phyloP scores from a whole-genome alignment of 2,329 filamentous ascomycete genomes.

The Xylariales sp. region DNA sequence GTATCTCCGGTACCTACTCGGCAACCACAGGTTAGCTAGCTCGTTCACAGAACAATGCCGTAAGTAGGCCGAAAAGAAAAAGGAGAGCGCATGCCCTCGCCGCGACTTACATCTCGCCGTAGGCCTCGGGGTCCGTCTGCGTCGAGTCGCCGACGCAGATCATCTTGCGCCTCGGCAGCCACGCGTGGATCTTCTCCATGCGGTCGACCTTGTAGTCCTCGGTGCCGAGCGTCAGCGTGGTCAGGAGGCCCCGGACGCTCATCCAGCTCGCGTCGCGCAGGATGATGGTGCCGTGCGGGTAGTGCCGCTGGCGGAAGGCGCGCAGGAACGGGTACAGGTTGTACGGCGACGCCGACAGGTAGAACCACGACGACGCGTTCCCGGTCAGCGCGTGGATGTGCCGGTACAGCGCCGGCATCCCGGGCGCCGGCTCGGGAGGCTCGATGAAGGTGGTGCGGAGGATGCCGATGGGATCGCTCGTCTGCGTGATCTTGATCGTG shows the following conservation, averaged over 20 bases:
- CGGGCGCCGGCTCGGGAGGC: conserved; percentile 74
- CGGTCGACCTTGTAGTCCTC: conserved; percentile 87
- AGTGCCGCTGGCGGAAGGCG: conserved; percentile 76
- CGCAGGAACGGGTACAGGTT: conserved; percentile 91
- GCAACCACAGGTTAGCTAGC: conserved; percentile 21
- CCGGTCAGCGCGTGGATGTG: conserved; percentile 67
- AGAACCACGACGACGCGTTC: conserved; percentile 82
- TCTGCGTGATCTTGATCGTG: conserved; percentile 92
- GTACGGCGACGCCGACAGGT: conserved; percentile 93
- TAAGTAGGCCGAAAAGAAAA: too few relatives aligned
- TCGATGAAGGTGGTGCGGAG: conserved; percentile 86
- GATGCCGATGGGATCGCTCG: conserved; percentile 82
- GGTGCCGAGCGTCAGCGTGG: conserved; percentile 82
- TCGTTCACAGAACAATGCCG: neutral
- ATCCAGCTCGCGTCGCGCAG: conserved; percentile 89
- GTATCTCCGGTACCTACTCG: conserved; percentile 66
- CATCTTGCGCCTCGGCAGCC: conserved; percentile 83
- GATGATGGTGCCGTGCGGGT: conserved; percentile 82
- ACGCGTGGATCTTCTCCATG: conserved; percentile 80
- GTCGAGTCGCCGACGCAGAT: conserved; percentile 91
- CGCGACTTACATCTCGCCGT: conserved; percentile 76
- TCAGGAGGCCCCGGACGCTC: conserved; percentile 82
- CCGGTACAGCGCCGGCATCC: conserved; percentile 87
- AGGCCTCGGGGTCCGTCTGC: conserved; percentile 90
- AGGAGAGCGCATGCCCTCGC: neutral